A percentile compares a stretch with the other conserved stretches of the same genome.
Conservation (phyloP, 2,329 filamentous ascomycete species). For the Trichoderma sp. region DNA sequence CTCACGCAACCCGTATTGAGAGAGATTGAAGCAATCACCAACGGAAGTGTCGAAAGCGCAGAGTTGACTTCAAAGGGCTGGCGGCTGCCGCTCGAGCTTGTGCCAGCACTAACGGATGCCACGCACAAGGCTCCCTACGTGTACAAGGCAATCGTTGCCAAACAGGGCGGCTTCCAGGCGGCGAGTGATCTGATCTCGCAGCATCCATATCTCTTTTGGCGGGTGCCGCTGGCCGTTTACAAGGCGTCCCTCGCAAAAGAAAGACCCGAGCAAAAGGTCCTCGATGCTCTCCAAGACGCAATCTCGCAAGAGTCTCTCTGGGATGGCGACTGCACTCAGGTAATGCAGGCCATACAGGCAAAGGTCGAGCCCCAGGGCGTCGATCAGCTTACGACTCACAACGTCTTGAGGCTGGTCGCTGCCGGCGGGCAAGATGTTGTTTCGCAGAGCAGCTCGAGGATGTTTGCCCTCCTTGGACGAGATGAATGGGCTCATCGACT, state of each 20-base stretch:
- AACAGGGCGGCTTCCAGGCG: constrained; percentile 34
- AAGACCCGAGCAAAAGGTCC: constrained; percentile 30
- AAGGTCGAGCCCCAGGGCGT: constrained; percentile 29
- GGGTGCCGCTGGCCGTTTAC: constrained; percentile 40
- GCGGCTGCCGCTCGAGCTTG: constrained; percentile 33
- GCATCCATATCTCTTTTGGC: constrained; percentile 46
- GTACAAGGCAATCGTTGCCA: constrained; percentile 32
- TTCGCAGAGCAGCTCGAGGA: constrained; percentile 36
- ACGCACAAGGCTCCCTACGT: constrained; percentile 32
- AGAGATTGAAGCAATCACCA: constrained; percentile 35
- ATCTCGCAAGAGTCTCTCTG: constrained; percentile 31
- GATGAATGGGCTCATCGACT: constrained; percentile 42
- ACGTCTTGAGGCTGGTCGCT: constrained; percentile 39
- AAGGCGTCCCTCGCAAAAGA: constrained; percentile 33
- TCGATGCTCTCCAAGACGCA: constrained; percentile 35
- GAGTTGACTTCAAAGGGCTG: constrained; percentile 31
- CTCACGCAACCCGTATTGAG: constrained; percentile 33
- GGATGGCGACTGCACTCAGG: constrained; percentile 27
- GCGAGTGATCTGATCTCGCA: constrained; percentile 33
- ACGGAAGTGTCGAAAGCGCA: neutral
- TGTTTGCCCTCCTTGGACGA: constrained; percentile 42
- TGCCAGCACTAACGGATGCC: constrained; percentile 34
- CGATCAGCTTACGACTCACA: constrained; percentile 34
- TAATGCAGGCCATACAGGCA: constrained; percentile 31
- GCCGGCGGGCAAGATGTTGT: constrained; percentile 38